phyloP scores from a whole-genome alignment of 306 rosid species.

The Pterocarpus macrocarpus region DNA sequence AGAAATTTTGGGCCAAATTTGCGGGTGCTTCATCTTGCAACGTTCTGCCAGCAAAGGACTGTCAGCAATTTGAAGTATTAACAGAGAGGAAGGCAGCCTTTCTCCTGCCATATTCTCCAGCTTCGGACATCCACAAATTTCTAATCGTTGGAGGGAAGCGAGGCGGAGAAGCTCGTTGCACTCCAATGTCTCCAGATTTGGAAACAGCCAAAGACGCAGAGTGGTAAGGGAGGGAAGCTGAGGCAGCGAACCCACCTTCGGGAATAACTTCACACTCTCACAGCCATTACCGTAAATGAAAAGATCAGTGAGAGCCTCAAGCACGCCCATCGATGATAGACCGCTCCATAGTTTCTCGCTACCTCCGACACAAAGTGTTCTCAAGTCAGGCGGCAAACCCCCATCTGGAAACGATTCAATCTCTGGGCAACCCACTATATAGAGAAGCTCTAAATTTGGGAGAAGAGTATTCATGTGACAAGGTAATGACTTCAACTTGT shows the following conservation, averaged over 20 bases:
- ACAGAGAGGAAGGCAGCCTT: constrained; percentile 9
- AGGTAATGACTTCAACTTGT: background rate
- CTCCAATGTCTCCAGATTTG: background rate
- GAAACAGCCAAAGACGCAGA: background rate
- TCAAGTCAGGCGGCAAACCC: background rate
- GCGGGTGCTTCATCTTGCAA: background rate
- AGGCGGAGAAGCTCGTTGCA: constrained; percentile 16
- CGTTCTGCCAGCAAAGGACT: background rate
- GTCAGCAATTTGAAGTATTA: accelerated
- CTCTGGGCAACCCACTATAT: accelerated
- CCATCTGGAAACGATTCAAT: background rate
- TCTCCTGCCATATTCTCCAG: constrained; percentile 6
- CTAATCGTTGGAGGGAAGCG: background rate
- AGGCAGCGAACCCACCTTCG: background rate
- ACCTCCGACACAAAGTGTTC: accelerated
- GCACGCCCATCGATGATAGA: background rate
- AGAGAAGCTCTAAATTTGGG: background rate
- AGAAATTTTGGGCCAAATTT: constrained; percentile 29
- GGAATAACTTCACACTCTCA: background rate
- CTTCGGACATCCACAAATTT: accelerated
- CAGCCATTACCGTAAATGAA: background rate
- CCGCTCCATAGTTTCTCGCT: background rate
- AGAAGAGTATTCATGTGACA: background rate
- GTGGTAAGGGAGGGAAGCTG: constrained; percentile 12
- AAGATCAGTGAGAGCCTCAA: background rate